A percentile compares a stretch with the other conserved stretches of the same genome.
Conservation (phyloP, 352 stramenopile genomes). For the Pythium oligandrum region DNA sequence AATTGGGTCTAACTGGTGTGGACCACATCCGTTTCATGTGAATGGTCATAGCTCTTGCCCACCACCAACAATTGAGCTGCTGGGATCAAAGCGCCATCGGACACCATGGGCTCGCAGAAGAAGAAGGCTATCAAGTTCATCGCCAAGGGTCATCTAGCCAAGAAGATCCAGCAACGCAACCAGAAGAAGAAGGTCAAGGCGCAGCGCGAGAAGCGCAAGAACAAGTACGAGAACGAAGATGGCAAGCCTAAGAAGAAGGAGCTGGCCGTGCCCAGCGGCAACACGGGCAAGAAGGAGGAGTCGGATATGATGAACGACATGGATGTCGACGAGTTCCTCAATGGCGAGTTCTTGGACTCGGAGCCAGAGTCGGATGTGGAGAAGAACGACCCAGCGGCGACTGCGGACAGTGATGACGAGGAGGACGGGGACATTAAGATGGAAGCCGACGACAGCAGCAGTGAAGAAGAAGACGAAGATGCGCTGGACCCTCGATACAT, state of each 20-base stretch:
- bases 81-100: background rate
- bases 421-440: constrained; percentile 27
- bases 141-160: constrained; percentile 64
- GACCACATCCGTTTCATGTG: no score
- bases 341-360: constrained; percentile 78
- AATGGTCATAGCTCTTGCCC: no score
- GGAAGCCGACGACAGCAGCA: constrained; percentile 57
- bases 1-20: no score
- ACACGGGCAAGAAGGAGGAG: constrained; percentile 46
- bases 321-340: constrained; percentile 85
- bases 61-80: background rate
- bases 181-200: constrained; percentile 76
- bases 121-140: constrained; percentile 87
- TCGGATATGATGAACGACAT: constrained; percentile 84
- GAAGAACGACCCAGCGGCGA: constrained; percentile 15
- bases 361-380: constrained; percentile 31
- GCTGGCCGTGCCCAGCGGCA: constrained; percentile 6
- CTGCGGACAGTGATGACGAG: constrained; percentile 13
- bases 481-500: constrained; percentile 79
- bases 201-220: constrained; percentile 71
- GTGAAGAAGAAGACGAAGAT: constrained; percentile 80
- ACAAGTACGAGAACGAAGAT: constrained; percentile 58
- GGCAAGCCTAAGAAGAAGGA: constrained; percentile 19
- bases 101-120: constrained; percentile 60
- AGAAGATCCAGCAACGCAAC: constrained; percentile 87